Base-by-base conservation (phyloP, 495 filamentous ascomycete genomes). In the Cercophora newfieldiana region DNA sequence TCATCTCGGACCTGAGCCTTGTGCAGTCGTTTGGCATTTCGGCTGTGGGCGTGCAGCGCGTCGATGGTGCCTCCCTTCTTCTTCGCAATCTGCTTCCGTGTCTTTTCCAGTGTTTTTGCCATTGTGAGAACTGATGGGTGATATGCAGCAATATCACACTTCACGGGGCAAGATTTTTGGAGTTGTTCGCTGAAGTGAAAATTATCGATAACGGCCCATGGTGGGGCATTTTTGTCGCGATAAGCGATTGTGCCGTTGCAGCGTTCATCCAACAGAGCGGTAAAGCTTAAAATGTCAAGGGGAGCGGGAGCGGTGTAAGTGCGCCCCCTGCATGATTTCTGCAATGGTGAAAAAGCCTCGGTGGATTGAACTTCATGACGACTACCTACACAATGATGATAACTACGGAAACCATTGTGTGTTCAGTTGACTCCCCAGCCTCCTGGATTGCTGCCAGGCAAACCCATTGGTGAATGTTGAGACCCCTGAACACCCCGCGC, bases 11-110 rank as follows among this genome's bases (percentile, higher is more conserved):
- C 82, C 63, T 83, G 83, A 18, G 93, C 93, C 31, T 87, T 82
- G 71, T 91, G 90, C 63, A 97, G 77, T 51, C 88, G 85, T 68
- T 88, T 87, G 8, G 83, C 87, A 77, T 96, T 90, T 65, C 93
- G 83, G 71, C 91, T 95, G 75, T 91, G 90, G 71, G 92, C 88
- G 73, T 97, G 92, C 16, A 97, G 81, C 16, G 88, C 82, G 24
- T 86, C 85, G 57, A 89, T 81, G 18, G 81, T 18, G 0, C 49
- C 81, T 18, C 85, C 85, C 78, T 90, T 90, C 79, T 89, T 89
- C 80, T 94, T 94, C 22, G 86, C 75, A 56, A 96, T 91, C 64
- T 91, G 87, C 80, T 96, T 97, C 63, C 91, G 88, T 44, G 93
- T 88, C 70, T 93, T 96, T 56, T 86, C 76, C 16, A 96, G 74